Conservation (phyloP, 805 yeast genomes). For the Metschnikowia orientalis region DNA sequence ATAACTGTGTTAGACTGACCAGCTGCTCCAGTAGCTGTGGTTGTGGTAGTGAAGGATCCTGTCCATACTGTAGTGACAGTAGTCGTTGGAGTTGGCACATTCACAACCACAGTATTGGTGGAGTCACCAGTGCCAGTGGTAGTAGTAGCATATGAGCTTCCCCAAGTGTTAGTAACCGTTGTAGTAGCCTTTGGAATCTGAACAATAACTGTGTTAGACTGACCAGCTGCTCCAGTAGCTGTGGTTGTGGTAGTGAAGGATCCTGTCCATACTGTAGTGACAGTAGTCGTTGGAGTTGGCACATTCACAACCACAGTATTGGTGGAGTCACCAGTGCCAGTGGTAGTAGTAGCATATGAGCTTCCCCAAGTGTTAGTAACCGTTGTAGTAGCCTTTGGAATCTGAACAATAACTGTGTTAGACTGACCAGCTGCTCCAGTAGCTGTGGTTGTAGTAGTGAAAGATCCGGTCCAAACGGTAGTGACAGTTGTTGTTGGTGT, state of each 20-base stretch:
- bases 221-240: conserved; percentile 4
- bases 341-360: too few species aligned
- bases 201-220: conserved; percentile 8
- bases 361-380: too few species aligned
- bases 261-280: too few species aligned
- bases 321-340: too few species aligned
- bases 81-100: too few species aligned
- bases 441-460: neutral
- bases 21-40: too few species aligned
- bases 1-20: too few species aligned
- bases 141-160: conserved; percentile 3
- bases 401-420: conserved; percentile 14
- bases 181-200: conserved; percentile 8
- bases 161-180: conserved; percentile 8
- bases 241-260: conserved; percentile 3
- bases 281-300: too few species aligned
- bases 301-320: too few species aligned
- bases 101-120: conserved; percentile 1
- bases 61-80: too few species aligned
- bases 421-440: conserved; percentile 3
- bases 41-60: too few species aligned
- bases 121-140: conserved; percentile 7
- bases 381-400: too few species aligned
- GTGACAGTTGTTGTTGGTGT: conserved; percentile 6
- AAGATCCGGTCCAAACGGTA: conserved; percentile 4